Evolutionary conservation across 352 stramenopile species (phyloP).

Genomic region (Lagenidium sp.): DNA sequence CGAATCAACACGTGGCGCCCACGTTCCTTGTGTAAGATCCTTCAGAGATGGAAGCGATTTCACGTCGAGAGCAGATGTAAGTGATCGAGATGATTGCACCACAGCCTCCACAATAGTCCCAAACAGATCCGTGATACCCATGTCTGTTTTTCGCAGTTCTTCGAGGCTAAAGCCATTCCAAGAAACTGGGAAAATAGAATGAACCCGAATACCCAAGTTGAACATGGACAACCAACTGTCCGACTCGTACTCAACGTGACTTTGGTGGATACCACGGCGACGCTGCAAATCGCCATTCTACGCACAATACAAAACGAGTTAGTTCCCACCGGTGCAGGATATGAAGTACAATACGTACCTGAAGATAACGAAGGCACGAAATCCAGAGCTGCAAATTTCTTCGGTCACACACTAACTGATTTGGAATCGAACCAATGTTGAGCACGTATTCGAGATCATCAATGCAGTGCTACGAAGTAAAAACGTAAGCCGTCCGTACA

Average conservation of each 20-base stretch:
- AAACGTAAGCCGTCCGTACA: neutral
- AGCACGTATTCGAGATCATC: constrained; percentile 86
- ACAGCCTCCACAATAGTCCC: constrained; percentile 27
- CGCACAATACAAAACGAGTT: constrained; percentile 4
- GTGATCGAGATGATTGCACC: constrained; percentile 25
- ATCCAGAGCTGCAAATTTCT: constrained; percentile 70
- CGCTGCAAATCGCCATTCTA: constrained; percentile 71
- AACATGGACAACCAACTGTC: constrained; percentile 87
- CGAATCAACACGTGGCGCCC: no score
- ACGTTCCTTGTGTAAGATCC: no score
- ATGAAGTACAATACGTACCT: constrained; percentile 22
- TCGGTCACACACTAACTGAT: constrained; percentile 64
- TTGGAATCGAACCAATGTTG: constrained; percentile 65
- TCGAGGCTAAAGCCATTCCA: constrained; percentile 57
- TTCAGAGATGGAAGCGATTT: no score
- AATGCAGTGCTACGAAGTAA: constrained; percentile 48
- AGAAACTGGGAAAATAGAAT: constrained; percentile 73
- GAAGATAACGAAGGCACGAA: constrained; percentile 49
- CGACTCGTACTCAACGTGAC: constrained; percentile 84
- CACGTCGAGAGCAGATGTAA: no score
- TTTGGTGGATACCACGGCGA: constrained; percentile 56
- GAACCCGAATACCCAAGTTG: constrained; percentile 80
- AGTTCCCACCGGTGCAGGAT: no score
- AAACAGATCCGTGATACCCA: constrained; percentile 37
- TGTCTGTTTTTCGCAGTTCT: constrained; percentile 19